A percentile compares a stretch with the other conserved stretches of the same genome.
Conservation (phyloP, 441 rosid genomes). For the Rhodomyrtus psidioides region DNA sequence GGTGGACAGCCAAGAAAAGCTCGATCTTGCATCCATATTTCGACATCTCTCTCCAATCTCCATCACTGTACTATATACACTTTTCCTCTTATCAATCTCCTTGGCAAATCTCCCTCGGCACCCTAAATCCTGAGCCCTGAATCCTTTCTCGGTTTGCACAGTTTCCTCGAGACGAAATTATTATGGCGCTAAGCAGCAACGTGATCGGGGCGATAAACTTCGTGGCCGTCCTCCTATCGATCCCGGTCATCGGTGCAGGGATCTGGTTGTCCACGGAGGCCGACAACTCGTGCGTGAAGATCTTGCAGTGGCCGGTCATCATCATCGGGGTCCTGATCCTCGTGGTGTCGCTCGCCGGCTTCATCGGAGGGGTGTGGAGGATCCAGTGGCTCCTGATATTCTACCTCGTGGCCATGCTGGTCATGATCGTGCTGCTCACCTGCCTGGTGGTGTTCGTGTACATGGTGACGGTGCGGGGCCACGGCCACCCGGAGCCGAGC, state of each 20-base stretch:
- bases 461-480: slow-evolving; percentile 65
- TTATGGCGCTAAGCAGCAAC: slow-evolving; percentile 85
- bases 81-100: not conserved
- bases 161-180: not conserved
- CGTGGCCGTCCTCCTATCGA: slow-evolving; percentile 66
- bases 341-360: slow-evolving; percentile 58
- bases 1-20: slow-evolving; percentile 8
- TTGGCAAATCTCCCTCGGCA: not conserved
- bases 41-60: not conserved
- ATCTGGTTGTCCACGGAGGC: slow-evolving; percentile 70
- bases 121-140: not conserved
- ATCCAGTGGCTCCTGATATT: slow-evolving; percentile 60
- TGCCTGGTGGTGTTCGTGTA: slow-evolving; percentile 60
- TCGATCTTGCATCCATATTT: not conserved
- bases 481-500: slow-evolving; percentile 63
- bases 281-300: slow-evolving; percentile 69
- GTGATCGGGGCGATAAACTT: slow-evolving; percentile 85
- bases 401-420: slow-evolving; percentile 68
- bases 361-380: slow-evolving; percentile 81
- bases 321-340: slow-evolving; percentile 63
- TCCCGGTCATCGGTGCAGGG: slow-evolving; percentile 78
- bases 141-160: not conserved
- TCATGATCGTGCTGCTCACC: slow-evolving; percentile 49
- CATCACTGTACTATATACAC: not conserved
- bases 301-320: slow-evolving; percentile 89